Conservation (phyloP, 352 stramenopile species). For the Phytophthora litchii region DNA sequence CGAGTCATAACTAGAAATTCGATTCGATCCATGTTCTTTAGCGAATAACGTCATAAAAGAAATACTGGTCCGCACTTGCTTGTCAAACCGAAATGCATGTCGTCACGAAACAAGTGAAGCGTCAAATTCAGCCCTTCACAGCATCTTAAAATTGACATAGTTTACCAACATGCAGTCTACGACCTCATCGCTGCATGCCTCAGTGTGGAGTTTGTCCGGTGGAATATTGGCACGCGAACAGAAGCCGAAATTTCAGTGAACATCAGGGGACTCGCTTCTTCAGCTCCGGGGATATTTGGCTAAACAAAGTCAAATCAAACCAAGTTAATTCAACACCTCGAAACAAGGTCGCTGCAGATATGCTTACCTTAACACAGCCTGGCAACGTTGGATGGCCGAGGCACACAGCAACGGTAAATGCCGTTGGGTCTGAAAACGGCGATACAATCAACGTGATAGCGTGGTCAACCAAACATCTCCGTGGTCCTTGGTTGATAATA, state of each 20-base stretch:
- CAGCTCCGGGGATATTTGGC: constrained; percentile 1
- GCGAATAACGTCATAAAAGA: no score
- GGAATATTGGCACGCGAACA: constrained; percentile 43
- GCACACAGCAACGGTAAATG: constrained; percentile 45
- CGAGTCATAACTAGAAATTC: no score
- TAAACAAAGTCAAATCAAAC: constrained; percentile 14
- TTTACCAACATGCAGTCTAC: constrained; percentile 8
- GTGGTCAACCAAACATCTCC: constrained; percentile 36
- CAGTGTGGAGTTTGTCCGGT: constrained; percentile 49
- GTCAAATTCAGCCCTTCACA: no score
- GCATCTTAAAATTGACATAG: no score
- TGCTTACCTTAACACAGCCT: constrained; percentile 35
- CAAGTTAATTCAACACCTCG: constrained; percentile 9
- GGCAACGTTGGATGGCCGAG: constrained; percentile 39
- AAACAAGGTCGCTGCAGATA: background rate
- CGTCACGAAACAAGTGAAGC: no score
- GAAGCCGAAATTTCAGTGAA: constrained; percentile 49
- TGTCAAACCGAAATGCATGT: no score
- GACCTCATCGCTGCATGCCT: constrained; percentile 17
- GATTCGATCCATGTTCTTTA: no score
- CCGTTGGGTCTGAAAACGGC: constrained; percentile 65
- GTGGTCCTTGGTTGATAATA: constrained; percentile 20
- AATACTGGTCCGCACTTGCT: no score
- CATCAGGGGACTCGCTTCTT: constrained; percentile 11
- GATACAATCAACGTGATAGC: constrained; percentile 44